These are phyloP conservation scores for Hydnomerulius pinastri DNA, from an alignment of 768 basidiomycete genomes.

Conservation along the genomic window DNA sequence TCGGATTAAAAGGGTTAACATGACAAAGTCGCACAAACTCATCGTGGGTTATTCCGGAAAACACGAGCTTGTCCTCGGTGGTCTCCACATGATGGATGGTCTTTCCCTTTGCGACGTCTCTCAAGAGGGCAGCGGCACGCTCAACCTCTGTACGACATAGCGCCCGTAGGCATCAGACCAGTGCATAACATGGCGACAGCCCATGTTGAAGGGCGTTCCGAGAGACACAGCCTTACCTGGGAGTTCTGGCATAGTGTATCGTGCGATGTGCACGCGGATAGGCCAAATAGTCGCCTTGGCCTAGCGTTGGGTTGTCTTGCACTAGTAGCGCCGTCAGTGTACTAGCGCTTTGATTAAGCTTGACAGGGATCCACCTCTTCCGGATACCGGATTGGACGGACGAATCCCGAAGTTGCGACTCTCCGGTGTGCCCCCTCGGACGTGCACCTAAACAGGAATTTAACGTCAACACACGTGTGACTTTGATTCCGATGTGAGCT, in stretches of 20 bases:
- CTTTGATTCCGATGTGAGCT: too few relatives aligned
- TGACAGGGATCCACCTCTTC: too few relatives aligned
- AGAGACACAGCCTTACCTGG: constrained; percentile 40
- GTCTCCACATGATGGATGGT: constrained; percentile 58
- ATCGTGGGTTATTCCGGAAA: constrained; percentile 51
- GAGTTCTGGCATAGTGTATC: constrained; percentile 51
- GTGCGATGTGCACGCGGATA: constrained; percentile 6
- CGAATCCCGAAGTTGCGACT: not conserved
- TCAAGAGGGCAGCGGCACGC: constrained; percentile 59
- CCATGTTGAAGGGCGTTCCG: not conserved
- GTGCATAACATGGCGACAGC: not conserved
- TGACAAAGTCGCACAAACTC: constrained; percentile 57
- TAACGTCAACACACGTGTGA: too few relatives aligned
- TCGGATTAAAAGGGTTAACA: not conserved
- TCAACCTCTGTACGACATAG: constrained; percentile 58
- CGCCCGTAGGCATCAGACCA: not conserved
- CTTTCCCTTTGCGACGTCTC: constrained; percentile 52
- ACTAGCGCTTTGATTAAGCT: too few relatives aligned
- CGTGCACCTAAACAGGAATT: too few relatives aligned
- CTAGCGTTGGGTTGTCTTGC: too few relatives aligned
- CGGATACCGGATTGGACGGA: not conserved
- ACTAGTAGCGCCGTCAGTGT: too few relatives aligned
- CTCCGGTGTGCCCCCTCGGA: too few relatives aligned
- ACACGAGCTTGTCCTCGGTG: constrained; percentile 63
- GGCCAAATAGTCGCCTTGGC: too few relatives aligned